Conservation (phyloP, 768 basidiomycete species). For the Psilocybe tampanensis region DNA sequence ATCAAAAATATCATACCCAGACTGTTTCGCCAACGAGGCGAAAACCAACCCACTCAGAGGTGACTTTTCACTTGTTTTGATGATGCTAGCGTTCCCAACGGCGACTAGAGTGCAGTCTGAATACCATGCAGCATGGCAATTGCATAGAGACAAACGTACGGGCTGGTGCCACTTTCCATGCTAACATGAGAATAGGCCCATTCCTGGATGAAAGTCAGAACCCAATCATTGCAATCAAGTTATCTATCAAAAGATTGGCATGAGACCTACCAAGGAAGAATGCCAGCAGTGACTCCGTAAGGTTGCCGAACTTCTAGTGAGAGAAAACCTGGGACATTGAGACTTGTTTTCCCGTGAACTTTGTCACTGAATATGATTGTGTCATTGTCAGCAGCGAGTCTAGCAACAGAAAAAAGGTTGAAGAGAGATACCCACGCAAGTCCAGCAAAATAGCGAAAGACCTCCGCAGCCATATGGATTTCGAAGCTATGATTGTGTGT, state of each 20-base stretch:
- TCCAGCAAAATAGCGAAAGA: background rate
- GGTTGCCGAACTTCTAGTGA: conserved; percentile 5
- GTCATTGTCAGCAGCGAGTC: background rate
- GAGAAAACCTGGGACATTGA: conserved; percentile 5
- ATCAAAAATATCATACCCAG: conserved; percentile 51
- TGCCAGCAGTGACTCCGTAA: conserved; percentile 7
- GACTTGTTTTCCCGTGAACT: conserved; percentile 2
- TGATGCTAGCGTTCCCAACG: conserved; percentile 2
- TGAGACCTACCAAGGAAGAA: conserved; percentile 3
- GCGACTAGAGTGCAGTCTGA: no score
- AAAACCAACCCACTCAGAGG: conserved; percentile 62
- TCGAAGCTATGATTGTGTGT: conserved; percentile 6
- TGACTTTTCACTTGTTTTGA: conserved; percentile 65
- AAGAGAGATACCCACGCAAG: conserved; percentile 4
- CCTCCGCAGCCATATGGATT: conserved; percentile 15
- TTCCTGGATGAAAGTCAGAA: background rate
- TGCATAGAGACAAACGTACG: conserved; percentile 3
- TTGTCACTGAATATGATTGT: background rate
- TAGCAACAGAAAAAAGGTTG: background rate
- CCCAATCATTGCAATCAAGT: no score
- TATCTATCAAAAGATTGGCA: background rate
- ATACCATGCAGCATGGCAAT: no score
- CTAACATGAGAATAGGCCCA: conserved; percentile 4
- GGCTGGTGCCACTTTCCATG: conserved; percentile 9
- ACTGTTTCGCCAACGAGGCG: conserved; percentile 55